These are phyloP conservation scores for Salvia splendens DNA, from an alignment of 257 asterid species.

Conservation along the genomic window DNA sequence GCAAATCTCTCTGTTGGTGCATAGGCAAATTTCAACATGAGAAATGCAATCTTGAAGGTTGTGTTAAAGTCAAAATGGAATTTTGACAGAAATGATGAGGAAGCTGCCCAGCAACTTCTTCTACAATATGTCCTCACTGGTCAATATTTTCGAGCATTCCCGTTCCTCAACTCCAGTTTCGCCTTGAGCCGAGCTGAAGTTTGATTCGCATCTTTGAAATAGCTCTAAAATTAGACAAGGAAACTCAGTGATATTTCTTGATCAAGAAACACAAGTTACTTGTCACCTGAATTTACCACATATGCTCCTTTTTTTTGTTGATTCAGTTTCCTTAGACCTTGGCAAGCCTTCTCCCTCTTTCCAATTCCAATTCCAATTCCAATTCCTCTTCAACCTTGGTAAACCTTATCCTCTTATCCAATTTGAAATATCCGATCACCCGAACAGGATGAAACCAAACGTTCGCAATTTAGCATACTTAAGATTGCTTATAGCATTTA, in stretches of 20 bases:
- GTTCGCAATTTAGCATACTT: too few species aligned
- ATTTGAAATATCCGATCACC: background rate
- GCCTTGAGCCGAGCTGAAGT: slow-evolving; percentile 27
- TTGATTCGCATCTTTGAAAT: slow-evolving; percentile 18
- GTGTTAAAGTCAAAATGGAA: background rate
- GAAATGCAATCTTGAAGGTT: background rate
- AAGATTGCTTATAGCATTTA: too few species aligned
- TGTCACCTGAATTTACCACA: slow-evolving; percentile 23
- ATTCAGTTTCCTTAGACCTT: slow-evolving; percentile 32
- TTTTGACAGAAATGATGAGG: background rate
- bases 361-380: slow-evolving; percentile 24
- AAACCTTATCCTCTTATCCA: background rate
- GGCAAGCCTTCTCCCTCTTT: background rate
- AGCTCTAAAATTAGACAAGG: slow-evolving; percentile 23
- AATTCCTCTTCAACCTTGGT: slow-evolving; percentile 29
- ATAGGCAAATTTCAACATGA: background rate
- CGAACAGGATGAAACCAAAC: too few species aligned
- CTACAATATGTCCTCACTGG: slow-evolving; percentile 34
- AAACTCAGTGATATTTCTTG: background rate
- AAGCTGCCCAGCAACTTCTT: too few species aligned
- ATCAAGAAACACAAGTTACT: background rate
- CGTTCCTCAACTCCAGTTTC: slow-evolving; percentile 41
- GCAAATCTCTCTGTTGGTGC: background rate
- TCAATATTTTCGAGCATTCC: slow-evolving; percentile 34
- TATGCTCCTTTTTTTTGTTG: slow-evolving; percentile 14